Percentiles rank a stretch among this genome's conserved stretches.
phyloP scores from a whole-genome alignment of 2,329 filamentous ascomycete genomes.

The Ascochyta pisi region DNA sequence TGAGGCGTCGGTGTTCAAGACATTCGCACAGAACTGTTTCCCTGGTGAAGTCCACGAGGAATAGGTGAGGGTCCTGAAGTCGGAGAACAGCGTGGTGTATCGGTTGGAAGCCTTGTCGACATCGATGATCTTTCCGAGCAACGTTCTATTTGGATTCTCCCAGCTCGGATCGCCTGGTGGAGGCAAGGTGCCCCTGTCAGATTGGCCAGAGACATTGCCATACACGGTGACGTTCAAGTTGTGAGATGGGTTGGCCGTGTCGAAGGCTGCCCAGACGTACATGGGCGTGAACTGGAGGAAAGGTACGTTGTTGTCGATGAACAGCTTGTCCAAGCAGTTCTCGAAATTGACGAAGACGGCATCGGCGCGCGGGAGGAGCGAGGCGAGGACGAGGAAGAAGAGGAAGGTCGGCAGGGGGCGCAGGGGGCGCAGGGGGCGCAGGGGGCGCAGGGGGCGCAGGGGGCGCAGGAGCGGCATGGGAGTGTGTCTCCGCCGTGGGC shows the following conservation, averaged over 20 bases:
- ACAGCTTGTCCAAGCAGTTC: slow-evolving; percentile 74
- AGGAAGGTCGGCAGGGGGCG: slow-evolving; percentile 28
- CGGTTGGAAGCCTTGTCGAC: slow-evolving; percentile 64
- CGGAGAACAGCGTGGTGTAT: slow-evolving; percentile 75
- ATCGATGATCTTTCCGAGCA: slow-evolving; percentile 77
- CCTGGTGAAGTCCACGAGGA: slow-evolving; percentile 65
- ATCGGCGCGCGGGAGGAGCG: slow-evolving; percentile 35
- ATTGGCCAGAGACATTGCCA: slow-evolving; percentile 86
- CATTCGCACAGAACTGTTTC: slow-evolving; percentile 68
- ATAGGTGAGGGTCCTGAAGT: slow-evolving; percentile 79
- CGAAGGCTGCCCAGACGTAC: slow-evolving; percentile 76
- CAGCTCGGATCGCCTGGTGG: slow-evolving; percentile 62
- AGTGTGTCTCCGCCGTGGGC: slow-evolving; percentile 37
- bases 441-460: slow-evolving; percentile 16
- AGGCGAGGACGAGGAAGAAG: slow-evolving; percentile 32
- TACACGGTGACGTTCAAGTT: slow-evolving; percentile 80
- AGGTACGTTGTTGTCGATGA: slow-evolving; percentile 64
- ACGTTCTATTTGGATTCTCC: slow-evolving; percentile 64
- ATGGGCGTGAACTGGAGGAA: slow-evolving; percentile 82
- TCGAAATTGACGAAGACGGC: slow-evolving; percentile 74
- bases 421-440: slow-evolving; percentile 13
- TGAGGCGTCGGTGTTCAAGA: slow-evolving; percentile 55
- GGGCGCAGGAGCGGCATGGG: slow-evolving; percentile 11
- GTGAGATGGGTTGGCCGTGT: slow-evolving; percentile 65
- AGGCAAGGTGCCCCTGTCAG: slow-evolving; percentile 65